These are phyloP conservation scores for Parsonsia alboflavescens DNA, from an alignment of 257 asterid species.

Conservation along the genomic window DNA sequence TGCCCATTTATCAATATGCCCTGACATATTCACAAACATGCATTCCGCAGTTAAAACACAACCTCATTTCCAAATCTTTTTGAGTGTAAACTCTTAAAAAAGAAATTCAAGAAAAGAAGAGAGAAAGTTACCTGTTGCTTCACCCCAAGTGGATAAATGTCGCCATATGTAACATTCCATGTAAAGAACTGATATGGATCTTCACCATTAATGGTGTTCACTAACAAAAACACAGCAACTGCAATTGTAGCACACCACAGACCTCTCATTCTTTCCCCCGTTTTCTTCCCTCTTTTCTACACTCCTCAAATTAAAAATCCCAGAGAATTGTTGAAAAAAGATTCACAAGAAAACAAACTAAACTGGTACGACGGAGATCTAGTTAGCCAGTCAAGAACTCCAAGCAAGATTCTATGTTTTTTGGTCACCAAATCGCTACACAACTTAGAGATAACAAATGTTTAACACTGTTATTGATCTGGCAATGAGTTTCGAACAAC, in stretches of 20 bases:
- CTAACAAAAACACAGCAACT: constrained; percentile 9
- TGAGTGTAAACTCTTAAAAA: not conserved
- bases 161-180: constrained; percentile 46
- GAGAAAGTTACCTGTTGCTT: constrained; percentile 36
- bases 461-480: not conserved
- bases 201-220: constrained; percentile 27
- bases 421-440: not conserved
- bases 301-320: not conserved
- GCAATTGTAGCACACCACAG: constrained; percentile 16
- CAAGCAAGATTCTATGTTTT: not conserved
- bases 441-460: not conserved
- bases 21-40: constrained; percentile 21
- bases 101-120: not conserved
- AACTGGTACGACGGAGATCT: not conserved
- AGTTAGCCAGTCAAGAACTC: not conserved
- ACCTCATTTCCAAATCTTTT: not conserved
- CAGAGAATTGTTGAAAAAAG: not conserved
- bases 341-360: not conserved
- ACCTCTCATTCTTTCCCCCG: constrained; percentile 11
- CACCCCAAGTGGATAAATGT: constrained; percentile 48
- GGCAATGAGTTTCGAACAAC: not conserved
- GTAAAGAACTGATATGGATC: constrained; percentile 35
- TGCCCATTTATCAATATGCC: constrained; percentile 51
- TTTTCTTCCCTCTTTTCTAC: not conserved
- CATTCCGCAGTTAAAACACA: not conserved